These are phyloP conservation scores for Citrus mangshanensis DNA, from an alignment of 345 rosid genomes.

Conservation along the genomic window DNA sequence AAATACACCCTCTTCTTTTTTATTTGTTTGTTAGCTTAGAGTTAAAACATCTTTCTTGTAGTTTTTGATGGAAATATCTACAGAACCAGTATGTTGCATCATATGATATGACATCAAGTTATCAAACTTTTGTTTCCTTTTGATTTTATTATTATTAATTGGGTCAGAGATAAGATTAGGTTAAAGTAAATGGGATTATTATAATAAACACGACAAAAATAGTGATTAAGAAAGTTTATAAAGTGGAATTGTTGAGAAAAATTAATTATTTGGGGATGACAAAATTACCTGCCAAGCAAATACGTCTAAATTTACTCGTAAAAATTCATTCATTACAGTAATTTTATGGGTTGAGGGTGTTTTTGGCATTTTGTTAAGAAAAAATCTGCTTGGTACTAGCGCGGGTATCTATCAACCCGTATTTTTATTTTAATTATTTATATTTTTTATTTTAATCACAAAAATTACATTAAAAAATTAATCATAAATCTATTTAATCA, in stretches of 20 bases:
- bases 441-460: no score
- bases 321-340: accelerated
- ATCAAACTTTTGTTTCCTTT: background rate
- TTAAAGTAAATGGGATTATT: background rate
- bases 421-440: no score
- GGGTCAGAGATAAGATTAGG: background rate
- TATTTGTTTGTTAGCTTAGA: background rate
- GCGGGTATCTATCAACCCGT: no score
- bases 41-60: background rate
- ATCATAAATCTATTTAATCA: no score
- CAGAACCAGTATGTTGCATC: background rate
- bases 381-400: accelerated
- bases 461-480: no score
- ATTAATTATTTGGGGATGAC: no score
- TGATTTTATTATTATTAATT: background rate
- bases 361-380: no score
- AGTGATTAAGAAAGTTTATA: no score
- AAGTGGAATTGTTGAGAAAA: no score
- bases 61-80: background rate
- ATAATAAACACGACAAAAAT: background rate
- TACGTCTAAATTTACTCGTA: no score
- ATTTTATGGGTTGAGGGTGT: no score
- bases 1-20: background rate
- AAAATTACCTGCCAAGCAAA: no score
- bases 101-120: background rate